Conservation (phyloP, 2,329 filamentous ascomycete species). For the Talaromyces albobiverticillius region DNA sequence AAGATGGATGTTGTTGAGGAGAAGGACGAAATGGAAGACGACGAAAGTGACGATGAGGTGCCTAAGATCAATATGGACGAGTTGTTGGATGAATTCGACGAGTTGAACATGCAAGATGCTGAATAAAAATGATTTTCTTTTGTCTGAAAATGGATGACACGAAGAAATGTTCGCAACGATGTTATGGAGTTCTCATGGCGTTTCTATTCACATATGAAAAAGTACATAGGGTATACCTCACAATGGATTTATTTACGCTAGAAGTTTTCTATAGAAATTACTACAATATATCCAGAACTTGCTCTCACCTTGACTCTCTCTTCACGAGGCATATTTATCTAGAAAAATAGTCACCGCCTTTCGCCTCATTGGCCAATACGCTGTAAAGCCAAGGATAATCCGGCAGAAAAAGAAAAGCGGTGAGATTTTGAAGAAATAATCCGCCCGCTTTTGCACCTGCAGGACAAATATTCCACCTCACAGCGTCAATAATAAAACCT, state of each 20-base stretch:
- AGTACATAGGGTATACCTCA: neutral
- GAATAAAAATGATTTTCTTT: conserved; percentile 5
- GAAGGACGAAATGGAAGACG: conserved; percentile 54
- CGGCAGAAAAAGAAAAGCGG: conserved; percentile 6
- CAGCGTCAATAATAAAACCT: neutral
- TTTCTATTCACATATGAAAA: neutral
- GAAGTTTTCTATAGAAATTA: neutral
- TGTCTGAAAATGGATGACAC: conserved; percentile 7
- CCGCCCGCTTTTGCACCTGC: too few relatives aligned
- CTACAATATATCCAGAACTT: too few relatives aligned
- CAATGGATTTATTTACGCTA: neutral
- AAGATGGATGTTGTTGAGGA: conserved; percentile 47
- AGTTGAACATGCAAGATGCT: conserved; percentile 63
- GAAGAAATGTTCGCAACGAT: conserved; percentile 13
- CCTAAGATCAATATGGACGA: conserved; percentile 76
- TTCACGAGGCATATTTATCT: too few relatives aligned
- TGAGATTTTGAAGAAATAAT: conserved; percentile 3
- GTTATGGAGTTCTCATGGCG: conserved; percentile 2
- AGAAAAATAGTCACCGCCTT: neutral
- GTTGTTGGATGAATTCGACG: conserved; percentile 88
- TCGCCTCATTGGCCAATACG: neutral
- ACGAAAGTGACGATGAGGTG: conserved; percentile 62
- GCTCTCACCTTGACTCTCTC: too few relatives aligned
- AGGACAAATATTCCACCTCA: too few relatives aligned
- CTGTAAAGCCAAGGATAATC: neutral